Evolutionary conservation across 768 basidiomycete species (phyloP).

Genomic region (Mycena galericulata): DNA sequence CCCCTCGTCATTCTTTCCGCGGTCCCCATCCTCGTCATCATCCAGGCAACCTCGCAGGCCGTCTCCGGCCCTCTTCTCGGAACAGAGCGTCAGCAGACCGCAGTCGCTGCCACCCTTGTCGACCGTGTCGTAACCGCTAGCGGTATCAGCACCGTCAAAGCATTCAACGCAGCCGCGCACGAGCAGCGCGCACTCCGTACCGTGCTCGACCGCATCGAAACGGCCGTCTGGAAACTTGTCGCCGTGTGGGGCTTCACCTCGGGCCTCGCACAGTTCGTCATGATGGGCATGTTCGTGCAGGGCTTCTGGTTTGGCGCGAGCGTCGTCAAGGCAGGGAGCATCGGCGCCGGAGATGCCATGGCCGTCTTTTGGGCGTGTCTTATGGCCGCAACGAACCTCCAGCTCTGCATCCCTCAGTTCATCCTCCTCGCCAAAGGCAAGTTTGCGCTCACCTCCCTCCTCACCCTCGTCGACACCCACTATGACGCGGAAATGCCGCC

Average conservation of each 20-base stretch:
- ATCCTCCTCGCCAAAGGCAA: constrained; percentile 87
- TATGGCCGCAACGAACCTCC: constrained; percentile 88
- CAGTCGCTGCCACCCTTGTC: constrained; percentile 80
- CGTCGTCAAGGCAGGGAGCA: constrained; percentile 83
- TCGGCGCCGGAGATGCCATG: constrained; percentile 85
- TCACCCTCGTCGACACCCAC: constrained; percentile 66
- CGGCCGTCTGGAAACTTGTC: constrained; percentile 65
- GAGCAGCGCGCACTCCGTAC: constrained; percentile 58
- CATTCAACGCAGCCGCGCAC: constrained; percentile 80
- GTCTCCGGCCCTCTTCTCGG: constrained; percentile 75
- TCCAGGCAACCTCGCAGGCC: constrained; percentile 81
- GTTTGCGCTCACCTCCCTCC: constrained; percentile 76
- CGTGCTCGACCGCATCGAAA: constrained; percentile 58
- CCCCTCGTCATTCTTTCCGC: constrained; percentile 94
- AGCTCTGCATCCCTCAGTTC: constrained; percentile 87
- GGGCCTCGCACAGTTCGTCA: constrained; percentile 81
- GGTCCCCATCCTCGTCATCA: constrained; percentile 83
- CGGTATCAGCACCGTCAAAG: constrained; percentile 91
- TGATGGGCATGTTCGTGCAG: constrained; percentile 94
- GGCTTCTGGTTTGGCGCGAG: constrained; percentile 97
- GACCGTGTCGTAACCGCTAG: constrained; percentile 71
- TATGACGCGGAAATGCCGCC: constrained; percentile 46
- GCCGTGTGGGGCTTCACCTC: constrained; percentile 81
- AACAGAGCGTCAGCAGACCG: constrained; percentile 73
- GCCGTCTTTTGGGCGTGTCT: constrained; percentile 99